Percentiles rank a stretch among this genome's conserved stretches.
Evolutionary conservation across 139 green algal species (phyloP).

Genomic region (Chlorella vulgaris): DNA sequence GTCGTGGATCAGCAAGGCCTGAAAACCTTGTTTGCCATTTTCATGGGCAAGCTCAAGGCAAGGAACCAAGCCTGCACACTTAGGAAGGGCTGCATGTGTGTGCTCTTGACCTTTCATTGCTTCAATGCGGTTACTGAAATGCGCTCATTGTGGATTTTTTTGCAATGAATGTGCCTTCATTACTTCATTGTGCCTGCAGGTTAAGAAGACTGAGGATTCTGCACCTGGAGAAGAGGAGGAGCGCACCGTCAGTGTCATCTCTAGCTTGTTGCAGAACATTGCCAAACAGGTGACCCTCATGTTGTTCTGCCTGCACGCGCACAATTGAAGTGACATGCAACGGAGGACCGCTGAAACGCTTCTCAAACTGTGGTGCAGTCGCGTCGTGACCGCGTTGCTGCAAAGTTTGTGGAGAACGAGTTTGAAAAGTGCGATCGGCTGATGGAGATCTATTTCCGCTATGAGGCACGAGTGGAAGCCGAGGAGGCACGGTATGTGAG

Average conservation of each 20-base stretch:
- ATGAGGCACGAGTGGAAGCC: slow-evolving; percentile 54
- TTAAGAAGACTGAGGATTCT: slow-evolving; percentile 50
- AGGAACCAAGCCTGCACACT: background rate
- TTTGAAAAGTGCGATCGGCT: slow-evolving; percentile 96
- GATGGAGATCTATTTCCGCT: slow-evolving; percentile 89
- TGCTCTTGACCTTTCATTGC: too few species aligned
- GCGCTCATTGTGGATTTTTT: too few species aligned
- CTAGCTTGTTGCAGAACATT: slow-evolving; percentile 60
- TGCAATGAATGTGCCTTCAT: too few species aligned
- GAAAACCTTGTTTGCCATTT: slow-evolving; percentile 87
- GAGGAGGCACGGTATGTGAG: slow-evolving; percentile 37
- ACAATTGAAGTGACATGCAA: too few species aligned
- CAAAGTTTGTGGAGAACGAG: slow-evolving; percentile 98
- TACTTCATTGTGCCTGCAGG: too few species aligned
- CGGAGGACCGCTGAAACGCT: too few species aligned
- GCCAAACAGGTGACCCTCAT: slow-evolving; percentile 21
- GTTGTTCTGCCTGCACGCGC: too few species aligned
- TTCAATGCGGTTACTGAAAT: too few species aligned
- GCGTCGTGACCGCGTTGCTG: slow-evolving; percentile 75
- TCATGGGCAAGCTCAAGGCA: slow-evolving; percentile 93
- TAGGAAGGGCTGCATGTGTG: too few species aligned
- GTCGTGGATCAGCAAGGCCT: slow-evolving; percentile 79
- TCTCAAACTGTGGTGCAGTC: too few species aligned
- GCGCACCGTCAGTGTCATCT: slow-evolving; percentile 83
- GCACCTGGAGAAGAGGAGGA: slow-evolving; percentile 80